Evolutionary conservation across 1,284 basidiomycete genomes (phyloP), one percentile per base, ranked within the genome.

Genomic region (Lentinus polychrous): DNA sequence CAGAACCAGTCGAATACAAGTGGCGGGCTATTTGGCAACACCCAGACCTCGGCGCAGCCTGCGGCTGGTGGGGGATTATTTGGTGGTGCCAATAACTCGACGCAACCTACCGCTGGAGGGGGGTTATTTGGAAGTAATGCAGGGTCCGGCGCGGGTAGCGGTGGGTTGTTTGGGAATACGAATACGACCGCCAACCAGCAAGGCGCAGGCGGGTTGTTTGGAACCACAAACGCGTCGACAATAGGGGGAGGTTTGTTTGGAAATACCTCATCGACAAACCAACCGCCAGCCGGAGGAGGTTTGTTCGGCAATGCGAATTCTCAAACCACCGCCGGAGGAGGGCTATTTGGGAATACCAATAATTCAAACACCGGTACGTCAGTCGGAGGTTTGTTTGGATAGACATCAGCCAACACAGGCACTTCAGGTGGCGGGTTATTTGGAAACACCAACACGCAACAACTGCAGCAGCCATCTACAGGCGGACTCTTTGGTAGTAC

Each of bases 11-110:
- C 37, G 50, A 59, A 52, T 51, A 57, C 34, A 12, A 43, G 33
- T 7, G 53, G 62, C 12, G 49, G 52, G 27, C 27, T 70, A 24
- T 69, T 68, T 51, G 65, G 64, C 6, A 57, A 56, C 35, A 60
- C 62, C 63, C 46, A 46, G 10, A 40, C 39, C 5, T 40, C 43
- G 31, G 31, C 31, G 27, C 24, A 64, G 63, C 45, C 62, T 58
- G 24, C 31, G 14, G 31, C 49, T 6, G 46, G 46, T 22, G 43
- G 48, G 33, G 51, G 57, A 52, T 54, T 57, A 14, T 64, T 59
- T 37, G 56, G 54, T 32, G 48, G 37, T 43, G 50, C 22, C 8
- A 46, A 22, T 32, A 31, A 37, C 49, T 8, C 51, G 18, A 27
- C 55, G 55, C 48, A 51, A 55, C 32, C 50, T 34, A 14, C 27